phyloP scores from a whole-genome alignment of 257 asterid species.

The Parsonsia alboflavescens region DNA sequence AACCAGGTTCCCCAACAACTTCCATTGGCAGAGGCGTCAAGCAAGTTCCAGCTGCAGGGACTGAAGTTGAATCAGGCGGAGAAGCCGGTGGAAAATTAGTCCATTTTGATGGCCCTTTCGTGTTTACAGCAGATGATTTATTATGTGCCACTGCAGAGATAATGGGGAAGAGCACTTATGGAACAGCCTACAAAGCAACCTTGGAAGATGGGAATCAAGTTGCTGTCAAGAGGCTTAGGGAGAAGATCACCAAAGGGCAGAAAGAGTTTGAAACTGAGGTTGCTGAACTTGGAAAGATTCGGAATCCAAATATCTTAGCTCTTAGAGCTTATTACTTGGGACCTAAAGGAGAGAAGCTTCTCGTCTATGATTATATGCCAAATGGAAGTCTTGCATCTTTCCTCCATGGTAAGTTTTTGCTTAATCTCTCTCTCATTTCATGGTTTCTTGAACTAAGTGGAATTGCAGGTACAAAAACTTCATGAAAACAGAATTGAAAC shows the following conservation, averaged over 20 bases:
- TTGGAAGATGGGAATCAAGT: conserved; percentile 75
- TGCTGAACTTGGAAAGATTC: conserved; percentile 67
- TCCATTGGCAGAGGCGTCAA: conserved; percentile 24
- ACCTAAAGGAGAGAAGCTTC: conserved; percentile 98
- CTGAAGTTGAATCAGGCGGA: conserved; percentile 38
- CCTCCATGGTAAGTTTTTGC: conserved; percentile 61
- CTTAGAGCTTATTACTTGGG: conserved; percentile 88
- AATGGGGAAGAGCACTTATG: conserved; percentile 84
- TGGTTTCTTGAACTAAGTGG: neutral
- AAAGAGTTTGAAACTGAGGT: conserved; percentile 83
- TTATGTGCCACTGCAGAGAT: conserved; percentile 93
- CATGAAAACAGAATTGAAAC: neutral
- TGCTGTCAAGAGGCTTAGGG: conserved; percentile 83
- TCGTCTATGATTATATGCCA: conserved; percentile 77
- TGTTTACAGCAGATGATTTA: conserved; percentile 82
- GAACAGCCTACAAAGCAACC: conserved; percentile 89
- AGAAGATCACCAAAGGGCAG: conserved; percentile 76
- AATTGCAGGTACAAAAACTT: neutral
- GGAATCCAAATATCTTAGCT: conserved; percentile 66
- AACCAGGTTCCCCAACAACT: conserved; percentile 16
- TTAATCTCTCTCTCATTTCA: neutral
- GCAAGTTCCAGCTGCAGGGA: conserved; percentile 28
- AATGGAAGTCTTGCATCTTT: conserved; percentile 92
- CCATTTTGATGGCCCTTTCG: conserved; percentile 87
- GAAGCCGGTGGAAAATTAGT: conserved; percentile 91